These are phyloP conservation scores for Aspergillus persii DNA, from an alignment of 2,329 filamentous ascomycete species.

Conservation along the genomic window DNA sequence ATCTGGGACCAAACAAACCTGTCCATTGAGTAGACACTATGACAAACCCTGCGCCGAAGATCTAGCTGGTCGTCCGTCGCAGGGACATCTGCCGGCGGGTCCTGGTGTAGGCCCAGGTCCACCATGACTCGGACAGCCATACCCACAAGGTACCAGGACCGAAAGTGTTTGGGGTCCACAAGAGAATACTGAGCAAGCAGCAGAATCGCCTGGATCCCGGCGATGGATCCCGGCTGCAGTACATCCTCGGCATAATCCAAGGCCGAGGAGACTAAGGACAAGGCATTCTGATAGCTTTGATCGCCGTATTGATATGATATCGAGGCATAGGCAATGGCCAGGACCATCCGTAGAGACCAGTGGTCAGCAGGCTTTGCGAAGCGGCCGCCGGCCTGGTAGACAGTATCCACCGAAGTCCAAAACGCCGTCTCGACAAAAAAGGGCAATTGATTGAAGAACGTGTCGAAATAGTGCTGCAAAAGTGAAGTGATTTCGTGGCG, in stretches of 20 bases:
- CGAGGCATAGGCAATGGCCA: constrained; percentile 75
- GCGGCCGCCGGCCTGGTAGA: constrained; percentile 70
- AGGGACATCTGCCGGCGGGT: constrained; percentile 69
- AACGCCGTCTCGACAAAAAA: constrained; percentile 78
- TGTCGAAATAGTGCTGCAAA: constrained; percentile 80
- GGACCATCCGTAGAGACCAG: constrained; percentile 85
- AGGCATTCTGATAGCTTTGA: constrained; percentile 61
- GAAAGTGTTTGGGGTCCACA: constrained; percentile 85
- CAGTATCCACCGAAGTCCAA: constrained; percentile 73
- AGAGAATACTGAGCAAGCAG: constrained; percentile 86
- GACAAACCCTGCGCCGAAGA: constrained; percentile 78
- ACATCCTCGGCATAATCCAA: constrained; percentile 77
- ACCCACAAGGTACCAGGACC: constrained; percentile 90
- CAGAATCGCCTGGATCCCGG: constrained; percentile 82
- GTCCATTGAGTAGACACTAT: constrained; percentile 87
- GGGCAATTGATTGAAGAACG: constrained; percentile 76
- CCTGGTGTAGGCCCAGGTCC: constrained; percentile 90
- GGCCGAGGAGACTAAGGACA: constrained; percentile 63
- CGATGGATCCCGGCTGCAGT: constrained; percentile 77
- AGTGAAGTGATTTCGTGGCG: constrained; percentile 66
- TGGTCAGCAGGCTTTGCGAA: constrained; percentile 67
- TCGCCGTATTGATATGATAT: constrained; percentile 67
- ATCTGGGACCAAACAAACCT: constrained; percentile 53
- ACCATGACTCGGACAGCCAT: constrained; percentile 84
- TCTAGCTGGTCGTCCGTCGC: constrained; percentile 70